These are phyloP conservation scores for Phaeosphaeriaceae sp. DNA, from an alignment of 2,329 filamentous ascomycete species.

Conservation along the genomic window DNA sequence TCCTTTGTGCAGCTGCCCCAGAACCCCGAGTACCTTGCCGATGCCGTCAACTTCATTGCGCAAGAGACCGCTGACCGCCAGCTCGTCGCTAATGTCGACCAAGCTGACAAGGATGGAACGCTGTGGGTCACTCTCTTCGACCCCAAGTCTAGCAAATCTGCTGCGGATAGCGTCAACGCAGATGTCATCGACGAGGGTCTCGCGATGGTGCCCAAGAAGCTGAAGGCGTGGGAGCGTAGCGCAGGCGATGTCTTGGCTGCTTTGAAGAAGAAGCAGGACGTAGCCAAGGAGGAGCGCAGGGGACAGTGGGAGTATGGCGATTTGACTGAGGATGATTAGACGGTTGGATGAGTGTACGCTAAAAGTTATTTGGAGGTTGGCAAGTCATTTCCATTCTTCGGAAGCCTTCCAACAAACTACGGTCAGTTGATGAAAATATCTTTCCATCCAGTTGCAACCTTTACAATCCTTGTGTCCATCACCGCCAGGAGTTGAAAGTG, in stretches of 20 bases:
- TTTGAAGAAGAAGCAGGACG: constrained; percentile 75
- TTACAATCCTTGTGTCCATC: background rate
- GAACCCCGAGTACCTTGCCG: constrained; percentile 76
- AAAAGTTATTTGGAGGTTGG: background rate
- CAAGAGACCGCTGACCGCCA: constrained; percentile 77
- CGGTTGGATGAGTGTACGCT: constrained; percentile 2
- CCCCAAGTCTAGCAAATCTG: constrained; percentile 66
- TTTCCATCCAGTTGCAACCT: no score
- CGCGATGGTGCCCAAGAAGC: constrained; percentile 89
- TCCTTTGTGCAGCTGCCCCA: constrained; percentile 90
- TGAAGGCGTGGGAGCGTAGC: constrained; percentile 88
- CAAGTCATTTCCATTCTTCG: background rate
- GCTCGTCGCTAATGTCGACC: constrained; percentile 91
- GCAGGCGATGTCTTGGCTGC: constrained; percentile 75
- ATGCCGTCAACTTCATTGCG: constrained; percentile 78
- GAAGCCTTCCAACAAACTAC: background rate
- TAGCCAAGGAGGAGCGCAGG: constrained; percentile 79
- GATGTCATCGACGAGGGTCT: constrained; percentile 84
- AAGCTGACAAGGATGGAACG: constrained; percentile 79
- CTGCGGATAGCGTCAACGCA: constrained; percentile 85
- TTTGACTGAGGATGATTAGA: constrained; percentile 71
- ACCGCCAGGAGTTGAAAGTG: background rate
- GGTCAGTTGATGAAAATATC: background rate
- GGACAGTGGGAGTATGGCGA: constrained; percentile 99
- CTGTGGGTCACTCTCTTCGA: constrained; percentile 91